phyloP scores from a whole-genome alignment of 2,329 filamentous ascomycete species.

The Plectosphaerella cucumerina region DNA sequence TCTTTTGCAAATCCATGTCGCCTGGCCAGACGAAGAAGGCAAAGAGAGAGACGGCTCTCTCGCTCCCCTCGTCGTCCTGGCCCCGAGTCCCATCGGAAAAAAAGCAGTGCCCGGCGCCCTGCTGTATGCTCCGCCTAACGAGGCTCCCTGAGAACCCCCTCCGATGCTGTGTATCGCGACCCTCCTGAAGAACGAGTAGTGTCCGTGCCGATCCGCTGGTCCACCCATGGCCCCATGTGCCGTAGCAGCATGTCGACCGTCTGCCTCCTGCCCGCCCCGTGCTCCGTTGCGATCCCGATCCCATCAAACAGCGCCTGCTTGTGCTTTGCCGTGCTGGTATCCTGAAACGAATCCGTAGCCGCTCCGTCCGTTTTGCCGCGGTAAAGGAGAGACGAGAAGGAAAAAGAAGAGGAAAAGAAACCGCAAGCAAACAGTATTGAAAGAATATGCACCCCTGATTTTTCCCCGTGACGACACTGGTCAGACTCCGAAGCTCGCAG shows the following conservation, averaged over 20 bases:
- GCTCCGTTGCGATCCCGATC: background rate
- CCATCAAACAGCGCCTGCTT: background rate
- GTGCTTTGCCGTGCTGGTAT: background rate
- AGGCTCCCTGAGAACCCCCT: background rate
- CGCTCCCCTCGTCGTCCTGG: background rate
- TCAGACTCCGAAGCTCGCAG: conserved; percentile 12
- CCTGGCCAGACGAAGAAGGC: background rate
- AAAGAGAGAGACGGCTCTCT: background rate
- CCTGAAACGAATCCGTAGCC: conserved; percentile 1
- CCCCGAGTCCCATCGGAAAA: background rate
- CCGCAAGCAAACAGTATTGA: background rate
- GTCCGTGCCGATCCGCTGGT: background rate
- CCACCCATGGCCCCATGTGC: background rate
- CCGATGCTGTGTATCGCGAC: conserved; percentile 1
- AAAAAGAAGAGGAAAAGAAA: background rate
- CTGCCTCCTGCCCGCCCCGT: background rate
- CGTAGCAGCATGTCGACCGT: too few species aligned
- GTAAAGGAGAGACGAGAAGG: too few species aligned
- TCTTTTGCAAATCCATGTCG: conserved; percentile 1
- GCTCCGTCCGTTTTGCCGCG: background rate
- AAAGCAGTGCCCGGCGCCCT: conserved; percentile 1
- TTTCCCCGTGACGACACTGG: conserved; percentile 9
- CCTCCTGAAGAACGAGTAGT: background rate
- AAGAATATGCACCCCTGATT: conserved; percentile 9
- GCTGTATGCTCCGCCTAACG: background rate